Base-by-base conservation (phyloP, 768 basidiomycete genomes). In the Coprinellus micaceus region DNA sequence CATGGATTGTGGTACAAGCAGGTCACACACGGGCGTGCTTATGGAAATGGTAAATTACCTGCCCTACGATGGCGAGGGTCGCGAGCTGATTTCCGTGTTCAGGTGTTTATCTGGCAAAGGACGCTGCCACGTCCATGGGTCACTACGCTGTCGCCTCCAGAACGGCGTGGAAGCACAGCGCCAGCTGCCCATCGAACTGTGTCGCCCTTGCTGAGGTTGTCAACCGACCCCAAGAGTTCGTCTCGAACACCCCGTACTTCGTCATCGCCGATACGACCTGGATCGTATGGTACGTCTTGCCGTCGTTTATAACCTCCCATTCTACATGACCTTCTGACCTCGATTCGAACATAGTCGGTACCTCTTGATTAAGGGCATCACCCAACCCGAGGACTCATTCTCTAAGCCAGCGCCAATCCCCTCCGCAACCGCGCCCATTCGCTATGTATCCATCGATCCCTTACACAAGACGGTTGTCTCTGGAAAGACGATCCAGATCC, bases 21-120 rank as follows among this genome's bases (percentile, higher is more conserved):
- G 0, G 64, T 83, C 13, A 66, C 75, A 19, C 67, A 90, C 66
- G 88, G 88, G 15, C 71, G 88, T 41, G 79, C 83, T 0, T 83
- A 74, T 60, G 88, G 88, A 5, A 56, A 90, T 64, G 88, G 85
- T 80, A 55, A 44, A 72, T 54, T 22, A n/a, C 44, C 46, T 30
- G 12, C 12, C 26, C 15, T n/a, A 9, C 22, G 30, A 3, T 40
- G 9, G n/a, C 19, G 17, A 25, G 48, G 25, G 19, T 15, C 12
- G 28, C 28, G 19, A n/a, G 61, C 30, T 57, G 59, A n/a, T 44
- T 53, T n/a, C 7, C 15, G 33, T 13, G 30, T 26, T 10, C 50
- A 86, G 84, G 87, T 3, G 84, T 89, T 0, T 89, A 89, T 63
- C 81, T 87, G 48, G 81, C 84, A 3, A 83, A 81, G 61, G 84